Evolutionary conservation across 2,329 filamentous ascomycete species (phyloP), one percentile per base, ranked within the genome.

Genomic region (Stromatinia cepivora): DNA sequence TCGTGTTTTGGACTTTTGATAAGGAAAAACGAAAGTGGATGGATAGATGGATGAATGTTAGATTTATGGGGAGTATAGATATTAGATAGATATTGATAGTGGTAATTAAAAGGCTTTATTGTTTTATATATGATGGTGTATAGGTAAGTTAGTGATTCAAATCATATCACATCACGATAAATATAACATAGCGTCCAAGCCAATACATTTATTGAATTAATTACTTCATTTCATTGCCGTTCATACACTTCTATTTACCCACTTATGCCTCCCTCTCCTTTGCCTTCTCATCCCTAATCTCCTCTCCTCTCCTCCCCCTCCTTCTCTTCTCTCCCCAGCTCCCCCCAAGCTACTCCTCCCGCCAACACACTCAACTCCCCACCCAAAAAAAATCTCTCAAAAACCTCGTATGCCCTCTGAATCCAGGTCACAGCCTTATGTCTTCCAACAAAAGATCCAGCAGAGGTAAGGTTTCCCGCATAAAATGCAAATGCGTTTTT

Each of bases 391-490:
- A 36, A 36, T 15, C 13, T 28, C 28, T 28, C 2, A 36, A 63
- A 63, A 63, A 4, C 45, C 59, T 50, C 59, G 46, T 52, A 28
- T 52, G 61, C 61, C 46, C 45, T 22, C 61, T 39, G 46, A 50
- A 52, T 52, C 61, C 61, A 52, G 61, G 61, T 63, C 61, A 63
- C 46, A 63, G 61, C 61, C 61, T 52, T 63, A 39, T 36, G 2
- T 52, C 4, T 63, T 50, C 13, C 22, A 63, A 63, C 45, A 52
- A 52, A 63, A 36, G 25, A 52, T 52, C 46, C 46, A 63, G 61
- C 39, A 50, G 31, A 52, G 61, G n/a, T 63, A 25, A 63, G 61
- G 46, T 9, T 63, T 52, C 17, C 46, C 61, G 31, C 31, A 50
- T 20, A 52, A 63, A 25, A 52, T 39, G 61, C 39, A 52, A 39